Conservation (phyloP, 495 filamentous ascomycete genomes). For the Xylaria intraflava region DNA sequence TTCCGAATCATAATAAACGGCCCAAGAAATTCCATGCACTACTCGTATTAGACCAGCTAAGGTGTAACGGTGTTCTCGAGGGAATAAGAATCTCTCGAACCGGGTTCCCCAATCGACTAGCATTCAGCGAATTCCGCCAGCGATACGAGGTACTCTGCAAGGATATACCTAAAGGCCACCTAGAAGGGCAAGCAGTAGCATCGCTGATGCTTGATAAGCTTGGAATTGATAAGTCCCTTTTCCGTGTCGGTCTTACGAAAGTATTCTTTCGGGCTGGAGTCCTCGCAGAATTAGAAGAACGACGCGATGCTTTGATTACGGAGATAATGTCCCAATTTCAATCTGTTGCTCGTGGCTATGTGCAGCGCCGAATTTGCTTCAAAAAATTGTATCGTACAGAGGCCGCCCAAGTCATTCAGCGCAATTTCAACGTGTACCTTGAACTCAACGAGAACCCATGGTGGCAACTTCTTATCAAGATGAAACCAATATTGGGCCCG, state of each 20-base stretch:
- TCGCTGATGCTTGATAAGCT: slow-evolving; percentile 86
- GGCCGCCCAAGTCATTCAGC: slow-evolving; percentile 88
- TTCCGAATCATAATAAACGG: slow-evolving; percentile 98
- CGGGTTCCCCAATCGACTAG: slow-evolving; percentile 92
- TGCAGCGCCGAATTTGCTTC: slow-evolving; percentile 76
- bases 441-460: slow-evolving; percentile 86
- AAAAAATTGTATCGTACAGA: slow-evolving; percentile 93
- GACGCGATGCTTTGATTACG: slow-evolving; percentile 82
- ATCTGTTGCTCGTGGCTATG: slow-evolving; percentile 81
- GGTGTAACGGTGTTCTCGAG: slow-evolving; percentile 97
- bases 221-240: slow-evolving; percentile 73
- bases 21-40: slow-evolving; percentile 86
- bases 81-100: slow-evolving; percentile 96
- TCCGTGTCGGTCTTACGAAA: slow-evolving; percentile 91
- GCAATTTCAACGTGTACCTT: slow-evolving; percentile 83
- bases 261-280: slow-evolving; percentile 98
- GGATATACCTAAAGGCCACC: slow-evolving; percentile 80
- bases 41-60: slow-evolving; percentile 87
- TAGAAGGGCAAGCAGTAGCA: slow-evolving; percentile 82
- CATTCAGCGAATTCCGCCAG: slow-evolving; percentile 89
- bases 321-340: slow-evolving; percentile 94
- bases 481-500: slow-evolving; percentile 90
- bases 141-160: slow-evolving; percentile 95
- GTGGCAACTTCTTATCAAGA: slow-evolving; percentile 93
- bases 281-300: slow-evolving; percentile 92